These are phyloP conservation scores for Globisporangium camurandrum DNA, from an alignment of 352 stramenopile genomes.

Conservation along the genomic window DNA sequence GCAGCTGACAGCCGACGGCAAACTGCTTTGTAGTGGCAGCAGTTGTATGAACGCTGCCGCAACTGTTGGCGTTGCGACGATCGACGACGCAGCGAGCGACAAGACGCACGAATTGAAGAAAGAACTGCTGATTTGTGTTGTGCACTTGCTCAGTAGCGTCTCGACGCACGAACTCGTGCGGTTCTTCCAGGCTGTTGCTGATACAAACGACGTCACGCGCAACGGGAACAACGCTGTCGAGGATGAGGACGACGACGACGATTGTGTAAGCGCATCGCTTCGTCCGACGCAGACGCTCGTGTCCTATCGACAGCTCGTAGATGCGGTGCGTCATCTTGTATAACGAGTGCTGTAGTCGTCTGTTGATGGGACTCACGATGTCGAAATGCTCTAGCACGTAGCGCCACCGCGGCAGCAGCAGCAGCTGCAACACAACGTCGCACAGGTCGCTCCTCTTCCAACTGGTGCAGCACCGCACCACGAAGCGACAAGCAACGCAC, in stretches of 20 bases:
- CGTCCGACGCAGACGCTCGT: constrained; percentile 32
- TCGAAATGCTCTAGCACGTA: background rate
- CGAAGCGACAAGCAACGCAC: too few relatives aligned
- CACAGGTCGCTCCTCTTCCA: too few relatives aligned
- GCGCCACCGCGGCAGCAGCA: constrained; percentile 8
- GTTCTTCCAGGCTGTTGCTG: constrained; percentile 49
- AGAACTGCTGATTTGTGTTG: constrained; percentile 56
- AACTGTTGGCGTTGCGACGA: background rate
- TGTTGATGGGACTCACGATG: background rate
- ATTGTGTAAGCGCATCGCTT: constrained; percentile 12
- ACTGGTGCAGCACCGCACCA: too few relatives aligned
- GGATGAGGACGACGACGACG: background rate
- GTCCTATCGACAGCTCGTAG: constrained; percentile 40
- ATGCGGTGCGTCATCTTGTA: constrained; percentile 18
- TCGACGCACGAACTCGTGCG: constrained; percentile 27
- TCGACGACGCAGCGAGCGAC: background rate
- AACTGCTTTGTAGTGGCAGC: constrained; percentile 22
- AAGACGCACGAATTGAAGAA: constrained; percentile 33
- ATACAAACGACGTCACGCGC: too few relatives aligned
- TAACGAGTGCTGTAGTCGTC: background rate
- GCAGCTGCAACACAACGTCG: constrained; percentile 4
- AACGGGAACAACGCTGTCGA: background rate
- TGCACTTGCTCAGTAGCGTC: constrained; percentile 53
- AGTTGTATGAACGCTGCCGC: background rate
- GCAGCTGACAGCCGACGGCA: constrained; percentile 40